A percentile compares a stretch with the other conserved stretches of the same genome.
Evolutionary conservation across 2,329 filamentous ascomycete genomes (phyloP).

Genomic region (Exophiala sp.): DNA sequence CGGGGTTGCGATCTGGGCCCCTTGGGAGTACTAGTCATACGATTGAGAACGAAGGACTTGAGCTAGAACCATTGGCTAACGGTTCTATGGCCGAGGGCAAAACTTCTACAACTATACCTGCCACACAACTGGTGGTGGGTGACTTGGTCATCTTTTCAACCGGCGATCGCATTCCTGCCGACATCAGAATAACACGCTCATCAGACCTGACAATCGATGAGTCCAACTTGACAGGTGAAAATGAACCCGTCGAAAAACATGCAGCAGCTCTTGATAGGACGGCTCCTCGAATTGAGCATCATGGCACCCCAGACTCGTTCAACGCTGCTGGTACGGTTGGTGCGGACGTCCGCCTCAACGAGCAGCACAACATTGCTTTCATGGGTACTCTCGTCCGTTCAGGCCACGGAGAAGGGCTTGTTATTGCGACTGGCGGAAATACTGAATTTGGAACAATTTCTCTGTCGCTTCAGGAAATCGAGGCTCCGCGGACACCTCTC

Average conservation of each 20-base stretch:
- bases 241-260: slow-evolving; percentile 79
- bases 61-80: slow-evolving; percentile 46
- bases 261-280: slow-evolving; percentile 51
- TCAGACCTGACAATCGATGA: slow-evolving; percentile 90
- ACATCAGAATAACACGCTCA: slow-evolving; percentile 87
- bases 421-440: slow-evolving; percentile 89
- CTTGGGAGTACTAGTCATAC: slow-evolving; percentile 12
- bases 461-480: slow-evolving; percentile 86
- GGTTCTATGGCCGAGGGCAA: slow-evolving; percentile 58
- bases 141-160: slow-evolving; percentile 92
- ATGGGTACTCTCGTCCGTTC: slow-evolving; percentile 97
- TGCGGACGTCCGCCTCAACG: slow-evolving; percentile 63
- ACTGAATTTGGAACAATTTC: slow-evolving; percentile 97
- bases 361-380: slow-evolving; percentile 86
- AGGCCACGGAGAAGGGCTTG: slow-evolving; percentile 89
- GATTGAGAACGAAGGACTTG: slow-evolving; percentile 39
- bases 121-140: slow-evolving; percentile 79
- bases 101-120: slow-evolving; percentile 76
- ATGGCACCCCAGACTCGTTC: slow-evolving; percentile 53
- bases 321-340: slow-evolving; percentile 55
- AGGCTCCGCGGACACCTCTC: slow-evolving; percentile 87
- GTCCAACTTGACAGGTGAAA: slow-evolving; percentile 94
- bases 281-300: slow-evolving; percentile 33
- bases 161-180: slow-evolving; percentile 91
- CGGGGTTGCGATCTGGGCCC: slow-evolving; percentile 4